phyloP scores from a whole-genome alignment of 352 stramenopile genomes.

The Globisporangium parvum region DNA sequence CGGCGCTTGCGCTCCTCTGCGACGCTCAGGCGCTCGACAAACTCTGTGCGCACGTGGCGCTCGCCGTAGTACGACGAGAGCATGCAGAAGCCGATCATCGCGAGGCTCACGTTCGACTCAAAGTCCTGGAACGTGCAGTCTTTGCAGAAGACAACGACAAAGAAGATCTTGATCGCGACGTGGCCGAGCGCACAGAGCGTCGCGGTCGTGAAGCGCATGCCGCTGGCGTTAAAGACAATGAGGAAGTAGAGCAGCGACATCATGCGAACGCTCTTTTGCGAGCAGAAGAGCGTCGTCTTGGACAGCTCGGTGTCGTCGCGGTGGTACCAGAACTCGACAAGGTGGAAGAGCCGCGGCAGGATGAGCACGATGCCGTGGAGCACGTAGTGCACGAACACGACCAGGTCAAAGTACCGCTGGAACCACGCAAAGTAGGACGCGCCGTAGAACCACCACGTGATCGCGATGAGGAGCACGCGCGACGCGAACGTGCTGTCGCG shows the following conservation, averaged over 20 bases:
- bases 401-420: conserved; percentile 36
- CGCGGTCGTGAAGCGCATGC: conserved; percentile 62
- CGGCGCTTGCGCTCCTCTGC: conserved; percentile 62
- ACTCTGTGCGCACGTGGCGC: conserved; percentile 55
- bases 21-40: conserved; percentile 52
- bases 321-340: conserved; percentile 22
- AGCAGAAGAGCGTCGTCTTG: conserved; percentile 37
- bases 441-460: conserved; percentile 37
- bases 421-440: conserved; percentile 40
- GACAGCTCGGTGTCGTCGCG: conserved; percentile 15
- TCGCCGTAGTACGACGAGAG: conserved; percentile 64
- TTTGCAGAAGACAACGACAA: conserved; percentile 46
- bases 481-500: conserved; percentile 32
- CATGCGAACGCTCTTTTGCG: conserved; percentile 47
- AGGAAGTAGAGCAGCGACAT: conserved; percentile 54
- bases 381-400: conserved; percentile 47
- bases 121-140: conserved; percentile 42
- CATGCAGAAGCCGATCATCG: conserved; percentile 61
- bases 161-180: conserved; percentile 36
- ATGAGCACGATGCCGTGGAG: conserved; percentile 40
- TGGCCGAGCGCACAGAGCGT: conserved; percentile 42
- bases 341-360: conserved; percentile 40
- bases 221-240: conserved; percentile 52
- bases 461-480: conserved; percentile 27
- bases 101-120: conserved; percentile 40